These are phyloP conservation scores for Tolypocladium amazonense DNA, from an alignment of 2,329 filamentous ascomycete genomes.

Conservation along the genomic window DNA sequence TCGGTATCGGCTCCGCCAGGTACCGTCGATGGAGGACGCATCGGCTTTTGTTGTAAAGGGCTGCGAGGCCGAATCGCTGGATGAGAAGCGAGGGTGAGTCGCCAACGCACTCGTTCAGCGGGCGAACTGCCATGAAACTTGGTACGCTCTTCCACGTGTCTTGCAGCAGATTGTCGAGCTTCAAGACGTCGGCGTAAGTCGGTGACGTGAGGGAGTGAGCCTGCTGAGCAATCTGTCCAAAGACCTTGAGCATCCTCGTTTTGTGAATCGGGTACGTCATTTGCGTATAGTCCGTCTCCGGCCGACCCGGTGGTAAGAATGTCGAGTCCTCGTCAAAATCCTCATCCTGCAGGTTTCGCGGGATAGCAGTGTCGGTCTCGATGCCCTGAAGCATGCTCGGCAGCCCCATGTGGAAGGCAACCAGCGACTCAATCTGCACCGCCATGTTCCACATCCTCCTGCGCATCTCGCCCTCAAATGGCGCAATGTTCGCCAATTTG, in stretches of 20 bases:
- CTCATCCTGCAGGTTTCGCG: slow-evolving; percentile 53
- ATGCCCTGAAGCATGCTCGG: slow-evolving; percentile 54
- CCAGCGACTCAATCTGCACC: slow-evolving; percentile 50
- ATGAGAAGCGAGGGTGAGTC: slow-evolving; percentile 36
- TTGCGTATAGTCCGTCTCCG: slow-evolving; percentile 47
- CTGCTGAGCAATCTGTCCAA: slow-evolving; percentile 37
- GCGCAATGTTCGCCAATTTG: slow-evolving; percentile 36
- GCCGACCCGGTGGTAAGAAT: slow-evolving; percentile 44
- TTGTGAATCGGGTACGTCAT: slow-evolving; percentile 46
- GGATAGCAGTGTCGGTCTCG: slow-evolving; percentile 51
- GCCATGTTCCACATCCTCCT: slow-evolving; percentile 42
- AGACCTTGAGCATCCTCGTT: slow-evolving; percentile 33
- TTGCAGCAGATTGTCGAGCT: slow-evolving; percentile 33
- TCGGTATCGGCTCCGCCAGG: slow-evolving; percentile 30
- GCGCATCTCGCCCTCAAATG: slow-evolving; percentile 44
- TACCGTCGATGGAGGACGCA: slow-evolving; percentile 46
- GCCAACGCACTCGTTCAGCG: slow-evolving; percentile 36
- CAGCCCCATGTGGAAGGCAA: slow-evolving; percentile 57
- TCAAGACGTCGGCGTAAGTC: slow-evolving; percentile 36
- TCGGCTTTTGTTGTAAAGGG: slow-evolving; percentile 43
- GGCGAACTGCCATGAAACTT: slow-evolving; percentile 33
- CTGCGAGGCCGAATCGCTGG: slow-evolving; percentile 41
- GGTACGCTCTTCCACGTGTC: slow-evolving; percentile 36
- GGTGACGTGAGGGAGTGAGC: slow-evolving; percentile 38
- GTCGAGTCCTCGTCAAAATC: slow-evolving; percentile 49